Conservation (phyloP, 108 stramenopile genomes). For the Stephanodiscus triporus region DNA sequence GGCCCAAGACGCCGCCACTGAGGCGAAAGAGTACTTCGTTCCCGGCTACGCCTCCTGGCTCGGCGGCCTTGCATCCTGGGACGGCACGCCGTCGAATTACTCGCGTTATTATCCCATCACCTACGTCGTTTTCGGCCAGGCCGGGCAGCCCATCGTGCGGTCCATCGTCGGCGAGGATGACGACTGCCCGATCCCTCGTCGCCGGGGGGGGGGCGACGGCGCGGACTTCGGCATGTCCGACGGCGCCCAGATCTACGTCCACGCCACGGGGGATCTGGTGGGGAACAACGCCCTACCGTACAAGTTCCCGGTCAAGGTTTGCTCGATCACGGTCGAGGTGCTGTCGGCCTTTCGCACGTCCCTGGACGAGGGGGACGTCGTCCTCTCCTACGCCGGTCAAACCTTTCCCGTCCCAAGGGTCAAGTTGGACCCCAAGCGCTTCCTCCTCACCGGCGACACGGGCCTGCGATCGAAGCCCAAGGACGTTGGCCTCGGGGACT, state of each 20-base stretch:
- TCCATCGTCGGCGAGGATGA: conserved; percentile 15
- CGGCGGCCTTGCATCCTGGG: not conserved
- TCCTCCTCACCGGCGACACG: conserved; percentile 23
- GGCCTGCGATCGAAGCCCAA: conserved; percentile 25
- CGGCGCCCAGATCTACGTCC: conserved; percentile 1
- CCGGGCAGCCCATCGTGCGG: conserved; percentile 10
- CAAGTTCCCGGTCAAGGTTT: conserved; percentile 28
- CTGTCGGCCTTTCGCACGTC: not conserved
- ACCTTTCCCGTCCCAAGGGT: conserved; percentile 24
- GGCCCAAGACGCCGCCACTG: too few species aligned
- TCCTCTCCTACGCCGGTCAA: conserved; percentile 7
- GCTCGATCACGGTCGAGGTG: conserved; percentile 7
- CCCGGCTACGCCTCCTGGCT: conserved; percentile 23
- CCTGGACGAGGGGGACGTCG: conserved; percentile 18
- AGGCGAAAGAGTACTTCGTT: not conserved
- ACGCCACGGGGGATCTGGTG: conserved; percentile 18
- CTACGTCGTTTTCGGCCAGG: conserved; percentile 21
- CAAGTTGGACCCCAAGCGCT: conserved; percentile 13
- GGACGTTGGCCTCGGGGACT: conserved; percentile 25
- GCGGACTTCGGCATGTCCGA: not conserved
- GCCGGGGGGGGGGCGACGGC: conserved; percentile 7
- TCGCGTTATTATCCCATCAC: conserved; percentile 19
- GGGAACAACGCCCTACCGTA: conserved; percentile 18
- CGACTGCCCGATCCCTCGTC: conserved; percentile 9
- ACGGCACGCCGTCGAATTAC: conserved; percentile 14